A percentile compares a stretch with the other conserved stretches of the same genome.
Evolutionary conservation across 768 basidiomycete species (phyloP).

Genomic region (Trametes villosa): DNA sequence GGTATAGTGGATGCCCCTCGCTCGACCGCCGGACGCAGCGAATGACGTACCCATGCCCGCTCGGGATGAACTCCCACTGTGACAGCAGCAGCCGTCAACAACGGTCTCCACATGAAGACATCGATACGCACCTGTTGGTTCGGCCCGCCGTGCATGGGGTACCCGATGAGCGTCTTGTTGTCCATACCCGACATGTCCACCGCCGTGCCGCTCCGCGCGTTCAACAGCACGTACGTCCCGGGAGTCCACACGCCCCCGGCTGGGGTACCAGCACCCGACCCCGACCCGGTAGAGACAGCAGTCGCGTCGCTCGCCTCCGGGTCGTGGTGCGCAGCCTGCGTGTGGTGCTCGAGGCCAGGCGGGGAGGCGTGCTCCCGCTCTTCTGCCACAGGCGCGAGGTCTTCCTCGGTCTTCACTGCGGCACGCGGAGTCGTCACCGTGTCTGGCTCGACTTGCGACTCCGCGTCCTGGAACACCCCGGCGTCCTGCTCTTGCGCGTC

Average conservation of each 20-base stretch:
- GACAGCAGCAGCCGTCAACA: slow-evolving; percentile 32
- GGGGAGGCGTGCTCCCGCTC: neutral
- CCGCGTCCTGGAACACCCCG: neutral
- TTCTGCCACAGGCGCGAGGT: neutral
- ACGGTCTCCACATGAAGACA: neutral
- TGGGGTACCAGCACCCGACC: neutral
- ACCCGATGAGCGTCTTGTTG: slow-evolving; percentile 30
- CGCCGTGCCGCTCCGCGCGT: slow-evolving; percentile 30
- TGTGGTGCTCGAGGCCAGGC: slow-evolving; percentile 1
- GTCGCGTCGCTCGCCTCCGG: slow-evolving; percentile 17
- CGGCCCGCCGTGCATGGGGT: slow-evolving; percentile 25
- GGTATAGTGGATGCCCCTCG: slow-evolving; percentile 24
- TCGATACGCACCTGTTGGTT: slow-evolving; percentile 30
- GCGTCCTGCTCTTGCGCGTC: neutral
- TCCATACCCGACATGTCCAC: slow-evolving; percentile 32
- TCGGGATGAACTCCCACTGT: slow-evolving; percentile 33
- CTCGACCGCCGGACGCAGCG: slow-evolving; percentile 19
- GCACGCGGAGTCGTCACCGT: slow-evolving; percentile 11
- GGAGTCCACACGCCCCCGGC: slow-evolving; percentile 24
- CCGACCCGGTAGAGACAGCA: slow-evolving; percentile 6
- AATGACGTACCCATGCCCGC: slow-evolving; percentile 32
- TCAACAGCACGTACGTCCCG: slow-evolving; percentile 32
- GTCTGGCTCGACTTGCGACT: neutral
- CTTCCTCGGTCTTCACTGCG: slow-evolving; percentile 16
- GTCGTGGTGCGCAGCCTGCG: neutral